Base-by-base conservation (phyloP, 192 early-diverging fungal genomes). In the Rhizophagus sp. region DNA sequence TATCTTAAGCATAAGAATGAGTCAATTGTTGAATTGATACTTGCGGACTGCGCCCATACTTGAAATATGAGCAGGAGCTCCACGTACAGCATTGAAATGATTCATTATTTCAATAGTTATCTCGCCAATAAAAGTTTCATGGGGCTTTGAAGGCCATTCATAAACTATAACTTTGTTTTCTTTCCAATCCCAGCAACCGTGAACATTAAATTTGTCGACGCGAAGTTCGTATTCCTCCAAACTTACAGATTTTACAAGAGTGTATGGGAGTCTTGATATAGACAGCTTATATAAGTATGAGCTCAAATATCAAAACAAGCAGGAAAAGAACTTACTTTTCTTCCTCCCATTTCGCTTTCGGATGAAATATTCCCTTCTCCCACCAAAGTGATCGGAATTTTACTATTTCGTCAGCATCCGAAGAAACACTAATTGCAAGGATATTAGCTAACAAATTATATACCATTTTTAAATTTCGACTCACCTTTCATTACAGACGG, bases 251-350 rank as follows among this genome's bases (percentile, higher is more conserved):
- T 76, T 11, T 39, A 39, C 61, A 30, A 76, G 57, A 1, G 57
- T n/a, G 33, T 76, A 76, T 41, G 74, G 74, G 63, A 76, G 61
- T 12, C 74, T 76, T 63, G 74, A 4, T 75, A 52, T 13, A 76
- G 36, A 64, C 36, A 62, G 41, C 17, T n/a, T 76, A 34, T 76
- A 19, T 57, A 34, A 25, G 33, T 62, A 10, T 10, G 41, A 44
- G 41, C 41, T 44, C 41, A 44, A 44, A 44, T 44, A 44, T 44
- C 9, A 44, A 44, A 44, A 44, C 36, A 44, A 44, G 10, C 10
- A 44, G 41, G 41, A 44, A 44, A 44, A 44, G 41, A 10, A 44
- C 41, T 8, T 44, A 44, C 41, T 36, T 36, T 36, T 36, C 36
- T 36, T 36, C 36, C 36, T 36, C 36, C 36, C 36, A 36, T 36